Evolutionary conservation across 2,329 filamentous ascomycete species (phyloP), one percentile per base, ranked within the genome.

Genomic region (Fusarium sp.): DNA sequence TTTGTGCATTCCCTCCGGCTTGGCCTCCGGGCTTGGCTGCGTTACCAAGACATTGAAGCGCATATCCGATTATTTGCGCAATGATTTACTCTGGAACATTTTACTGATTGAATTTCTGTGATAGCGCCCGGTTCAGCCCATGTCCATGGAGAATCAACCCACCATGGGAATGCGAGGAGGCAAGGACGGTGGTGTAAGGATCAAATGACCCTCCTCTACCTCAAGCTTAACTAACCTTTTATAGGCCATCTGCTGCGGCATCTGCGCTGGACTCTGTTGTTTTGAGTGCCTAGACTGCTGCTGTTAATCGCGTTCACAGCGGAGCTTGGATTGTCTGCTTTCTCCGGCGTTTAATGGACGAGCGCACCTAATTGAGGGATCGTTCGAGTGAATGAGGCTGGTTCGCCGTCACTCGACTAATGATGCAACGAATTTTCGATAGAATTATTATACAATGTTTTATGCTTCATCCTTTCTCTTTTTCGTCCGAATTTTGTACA

Each of bases 241-340:
- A 10, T 50, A 84, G 83, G 83, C 82, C 16, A 74, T 84, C 57
- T 84, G 83, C 78, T 84, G 83, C 64, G 83, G 83, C 31, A 77
- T 84, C 60, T 84, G 83, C 65, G 82, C 83, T 7, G 83, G 83
- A 24, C 77, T 84, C 5, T 82, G 81, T 72, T 84, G 83, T 73
- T 84, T 83, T 64, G 82, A 84, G 73, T 84, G 80, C 50, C 62
- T 79, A 27, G 79, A 80, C 64, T 79, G 78, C 67, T 80, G 78
- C 62, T 80, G 79, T 65, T 79, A 80, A 77, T 80, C 73, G 29
- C 29, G 11, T 40, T n/a, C 3, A 16, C n/a, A 8, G 18, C 27
- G 50, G 20, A 7, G n/a, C 11, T 58, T 62, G 20, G 38, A 31
- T 50, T 9, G 27, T 27, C 38, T 60, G 24, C 20, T 45, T 66